These are phyloP conservation scores for Daedaleopsis sinensis DNA, from an alignment of 768 basidiomycete genomes.

Conservation along the genomic window DNA sequence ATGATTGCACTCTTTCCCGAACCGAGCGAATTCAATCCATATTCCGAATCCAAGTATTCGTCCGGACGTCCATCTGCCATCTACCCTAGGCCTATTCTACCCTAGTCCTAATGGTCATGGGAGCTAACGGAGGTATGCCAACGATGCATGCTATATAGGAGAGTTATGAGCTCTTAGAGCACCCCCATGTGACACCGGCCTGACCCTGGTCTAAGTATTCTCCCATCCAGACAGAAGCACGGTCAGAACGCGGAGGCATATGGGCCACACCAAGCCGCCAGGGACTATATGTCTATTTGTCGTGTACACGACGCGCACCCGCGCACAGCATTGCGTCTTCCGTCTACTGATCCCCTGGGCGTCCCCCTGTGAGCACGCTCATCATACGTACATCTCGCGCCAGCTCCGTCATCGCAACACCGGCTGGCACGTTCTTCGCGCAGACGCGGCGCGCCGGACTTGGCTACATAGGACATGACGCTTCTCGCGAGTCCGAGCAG, in stretches of 20 bases:
- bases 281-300: not conserved
- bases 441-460: not conserved
- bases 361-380: not conserved
- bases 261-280: not conserved
- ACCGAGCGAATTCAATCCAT: not conserved
- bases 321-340: constrained; percentile 12
- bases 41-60: not conserved
- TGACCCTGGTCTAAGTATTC: not conserved
- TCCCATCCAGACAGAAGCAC: not conserved
- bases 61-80: not conserved
- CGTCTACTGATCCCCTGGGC: not conserved
- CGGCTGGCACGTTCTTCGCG: not conserved
- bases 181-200: not conserved
- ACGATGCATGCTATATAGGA: not conserved
- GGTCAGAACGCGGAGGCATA: not conserved
- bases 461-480: not conserved
- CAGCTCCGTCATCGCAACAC: not conserved
- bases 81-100: not conserved
- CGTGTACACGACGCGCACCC: not conserved
- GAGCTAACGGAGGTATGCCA: not conserved
- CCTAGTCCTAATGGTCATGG: not conserved
- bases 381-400: not conserved
- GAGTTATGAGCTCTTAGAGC: not conserved
- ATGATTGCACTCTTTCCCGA: not conserved
- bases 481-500: not conserved